Conservation (phyloP, 345 rosid genomes). For the Eucalyptus fibrosa region DNA sequence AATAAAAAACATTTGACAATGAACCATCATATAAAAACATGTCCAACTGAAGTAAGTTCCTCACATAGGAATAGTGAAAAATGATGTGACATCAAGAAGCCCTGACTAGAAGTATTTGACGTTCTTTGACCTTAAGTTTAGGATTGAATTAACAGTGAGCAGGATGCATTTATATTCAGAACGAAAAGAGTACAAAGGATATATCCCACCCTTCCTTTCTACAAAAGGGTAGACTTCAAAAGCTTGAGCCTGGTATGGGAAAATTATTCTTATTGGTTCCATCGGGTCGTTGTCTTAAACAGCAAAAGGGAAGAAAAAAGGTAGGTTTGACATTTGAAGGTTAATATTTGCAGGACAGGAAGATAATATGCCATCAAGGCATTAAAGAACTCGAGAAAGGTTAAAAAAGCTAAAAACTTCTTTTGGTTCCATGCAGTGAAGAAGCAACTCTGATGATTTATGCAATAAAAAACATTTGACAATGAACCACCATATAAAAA, state of each 20-base stretch:
- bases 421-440: not conserved
- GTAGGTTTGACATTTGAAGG: not conserved
- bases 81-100: not conserved
- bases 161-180: not conserved
- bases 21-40: not conserved
- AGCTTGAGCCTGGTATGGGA: not conserved
- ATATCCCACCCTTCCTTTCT: not conserved
- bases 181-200: not conserved
- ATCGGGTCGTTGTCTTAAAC: not conserved
- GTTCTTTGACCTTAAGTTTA: not conserved
- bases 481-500: not conserved
- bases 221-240: not conserved
- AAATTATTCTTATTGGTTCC: not conserved
- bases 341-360: not conserved
- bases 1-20: not conserved
- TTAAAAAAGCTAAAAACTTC: not conserved
- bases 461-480: not conserved
- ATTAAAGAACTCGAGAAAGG: not conserved
- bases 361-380: not conserved
- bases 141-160: not conserved
- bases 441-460: not conserved
- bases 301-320: not conserved
- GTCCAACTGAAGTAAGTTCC: not conserved
- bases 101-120: not conserved
- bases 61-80: not conserved